phyloP scores from a whole-genome alignment of 2,329 filamentous ascomycete species.

The Escovopsis weberi region DNA sequence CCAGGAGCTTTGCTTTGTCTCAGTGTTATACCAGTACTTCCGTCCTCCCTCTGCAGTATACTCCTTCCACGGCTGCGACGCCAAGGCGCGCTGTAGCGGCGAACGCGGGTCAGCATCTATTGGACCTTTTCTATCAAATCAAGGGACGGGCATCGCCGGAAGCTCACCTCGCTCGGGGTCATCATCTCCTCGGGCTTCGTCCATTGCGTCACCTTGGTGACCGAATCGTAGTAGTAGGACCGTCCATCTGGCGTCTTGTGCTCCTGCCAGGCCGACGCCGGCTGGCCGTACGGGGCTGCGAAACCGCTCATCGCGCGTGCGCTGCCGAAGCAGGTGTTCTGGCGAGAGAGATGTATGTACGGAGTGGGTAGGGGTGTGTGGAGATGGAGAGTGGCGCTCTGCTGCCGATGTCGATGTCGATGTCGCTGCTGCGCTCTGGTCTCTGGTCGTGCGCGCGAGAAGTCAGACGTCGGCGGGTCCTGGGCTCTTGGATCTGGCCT shows the following conservation, averaged over 20 bases:
- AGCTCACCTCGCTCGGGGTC: slow-evolving; percentile 59
- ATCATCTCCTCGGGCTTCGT: slow-evolving; percentile 84
- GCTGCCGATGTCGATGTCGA: neutral
- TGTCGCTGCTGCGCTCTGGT: neutral
- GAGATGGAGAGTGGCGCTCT: neutral
- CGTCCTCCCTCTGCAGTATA: slow-evolving; percentile 75
- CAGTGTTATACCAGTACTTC: slow-evolving; percentile 91
- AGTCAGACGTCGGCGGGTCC: no score
- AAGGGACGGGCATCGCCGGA: neutral
- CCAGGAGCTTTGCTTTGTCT: slow-evolving; percentile 88
- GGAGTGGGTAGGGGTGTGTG: neutral
- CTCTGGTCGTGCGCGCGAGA: neutral
- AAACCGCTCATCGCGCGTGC: slow-evolving; percentile 41
- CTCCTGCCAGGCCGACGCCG: slow-evolving; percentile 59
- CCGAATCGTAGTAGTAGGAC: slow-evolving; percentile 79
- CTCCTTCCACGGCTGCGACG: slow-evolving; percentile 83
- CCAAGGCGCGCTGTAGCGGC: slow-evolving; percentile 52
- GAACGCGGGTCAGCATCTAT: neutral
- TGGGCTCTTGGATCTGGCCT: neutral
- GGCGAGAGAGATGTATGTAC: neutral
- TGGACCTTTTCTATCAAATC: neutral
- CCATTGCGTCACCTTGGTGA: slow-evolving; percentile 86
- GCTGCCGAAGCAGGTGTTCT: neutral
- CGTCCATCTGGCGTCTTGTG: slow-evolving; percentile 69
- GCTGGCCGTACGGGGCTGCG: slow-evolving; percentile 32